Evolutionary conservation across 2,329 filamentous ascomycete species (phyloP), one percentile per base, ranked within the genome.

Genomic region (Penicillium sp.): DNA sequence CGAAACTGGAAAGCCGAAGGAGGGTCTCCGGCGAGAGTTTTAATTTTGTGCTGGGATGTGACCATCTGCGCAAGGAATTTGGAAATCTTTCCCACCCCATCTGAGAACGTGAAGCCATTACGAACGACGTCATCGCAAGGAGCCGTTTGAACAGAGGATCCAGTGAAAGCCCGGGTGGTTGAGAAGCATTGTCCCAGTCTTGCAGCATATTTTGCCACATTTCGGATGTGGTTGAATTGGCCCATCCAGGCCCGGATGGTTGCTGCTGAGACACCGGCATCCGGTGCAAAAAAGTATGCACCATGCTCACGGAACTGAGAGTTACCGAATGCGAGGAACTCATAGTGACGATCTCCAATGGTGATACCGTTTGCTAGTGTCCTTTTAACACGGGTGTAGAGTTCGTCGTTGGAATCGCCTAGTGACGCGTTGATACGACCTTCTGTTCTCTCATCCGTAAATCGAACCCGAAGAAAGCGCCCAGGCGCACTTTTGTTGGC

Each of bases 111-210:
- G 67, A 84, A 86, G 0, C 79, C 83, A 44, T 89, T 85, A 2
- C 81, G 80, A 56, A 85, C 78, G 19, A 97, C 82, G 61, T 97
- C 94, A 0, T 80, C 73, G 31, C 93, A 84, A 5, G 78, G 77
- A 12, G 83, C 78, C 26, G 83, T 71, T 1, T 80, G 78, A 7
- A 88, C 83, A 0, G 80, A 81, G 22, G 86, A 84, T 16, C 85
- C 82, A 28, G 79, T 80, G 40, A 96, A 86, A 11, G 88, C 86
- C 57, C 89, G 80, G 0, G 94, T 99, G 0, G 93, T 97, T 0
- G 94, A 97, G 69, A 99, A 97, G 69, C 92, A 97, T 73, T 97
- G 94, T 0, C 94, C 94, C 17, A 97, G 78, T 28, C 94, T 84
- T 28, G 94, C 91, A 45, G 91, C 89, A 69, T 92, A 90, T 67